A percentile compares a stretch with the other conserved stretches of the same genome.
Evolutionary conservation across 495 filamentous ascomycete species (phyloP).

Genomic region (Xylaria bambusicola): DNA sequence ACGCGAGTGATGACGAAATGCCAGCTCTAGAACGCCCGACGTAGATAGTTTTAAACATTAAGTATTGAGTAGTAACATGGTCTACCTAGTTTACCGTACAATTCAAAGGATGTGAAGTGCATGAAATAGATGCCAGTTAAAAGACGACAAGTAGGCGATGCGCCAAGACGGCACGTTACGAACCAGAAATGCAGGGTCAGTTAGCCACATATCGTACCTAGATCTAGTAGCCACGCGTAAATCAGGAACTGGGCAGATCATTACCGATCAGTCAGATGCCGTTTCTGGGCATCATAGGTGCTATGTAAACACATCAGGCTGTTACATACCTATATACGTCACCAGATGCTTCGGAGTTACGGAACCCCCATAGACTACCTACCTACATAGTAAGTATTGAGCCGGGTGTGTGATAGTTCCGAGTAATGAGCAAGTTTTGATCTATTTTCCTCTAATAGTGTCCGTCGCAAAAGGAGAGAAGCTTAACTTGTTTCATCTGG

Average conservation of each 20-base stretch:
- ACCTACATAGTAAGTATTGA: too few relatives aligned
- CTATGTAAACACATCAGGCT: slow-evolving; percentile 12
- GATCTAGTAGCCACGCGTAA: slow-evolving; percentile 1
- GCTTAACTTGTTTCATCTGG: slow-evolving; percentile 26
- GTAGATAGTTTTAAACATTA: too few relatives aligned
- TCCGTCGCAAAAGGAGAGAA: not conserved
- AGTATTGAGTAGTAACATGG: too few relatives aligned
- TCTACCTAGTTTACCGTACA: too few relatives aligned
- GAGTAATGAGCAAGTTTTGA: slow-evolving; percentile 27
- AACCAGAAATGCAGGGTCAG: slow-evolving; percentile 6
- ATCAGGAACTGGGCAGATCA: not conserved
- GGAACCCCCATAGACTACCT: too few relatives aligned
- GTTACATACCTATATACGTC: not conserved
- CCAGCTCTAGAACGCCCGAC: slow-evolving; percentile 10
- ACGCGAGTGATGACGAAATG: slow-evolving; percentile 22
- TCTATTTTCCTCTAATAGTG: slow-evolving; percentile 11
- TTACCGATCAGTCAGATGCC: not conserved
- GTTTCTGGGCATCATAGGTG: not conserved
- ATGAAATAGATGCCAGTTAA: too few relatives aligned
- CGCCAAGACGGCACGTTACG: too few relatives aligned
- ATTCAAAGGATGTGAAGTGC: too few relatives aligned
- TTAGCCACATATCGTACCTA: not conserved
- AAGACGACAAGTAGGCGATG: too few relatives aligned
- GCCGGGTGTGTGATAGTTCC: not conserved
- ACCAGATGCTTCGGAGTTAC: not conserved